Evolutionary conservation across 2,329 filamentous ascomycete species (phyloP).

Genomic region (Cladosporium cucumerinum): DNA sequence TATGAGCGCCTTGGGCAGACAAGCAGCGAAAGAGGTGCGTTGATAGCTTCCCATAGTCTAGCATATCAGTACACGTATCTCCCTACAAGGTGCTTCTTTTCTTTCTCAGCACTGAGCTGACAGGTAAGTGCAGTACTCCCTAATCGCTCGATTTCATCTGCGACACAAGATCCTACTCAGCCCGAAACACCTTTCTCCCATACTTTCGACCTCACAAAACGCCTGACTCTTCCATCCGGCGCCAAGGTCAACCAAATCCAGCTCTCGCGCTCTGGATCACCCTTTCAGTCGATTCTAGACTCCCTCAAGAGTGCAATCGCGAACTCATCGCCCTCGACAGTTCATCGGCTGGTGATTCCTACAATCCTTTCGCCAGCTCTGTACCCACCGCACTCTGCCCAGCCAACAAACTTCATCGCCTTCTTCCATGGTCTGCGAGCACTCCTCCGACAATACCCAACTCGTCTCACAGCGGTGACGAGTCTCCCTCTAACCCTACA

Average conservation of each 20-base stretch:
- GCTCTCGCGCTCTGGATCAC: conserved; percentile 65
- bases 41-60: conserved; percentile 1
- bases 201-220: conserved; percentile 52
- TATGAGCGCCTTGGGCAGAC: conserved; percentile 81
- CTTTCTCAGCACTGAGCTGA: conserved; percentile 16
- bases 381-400: conserved; percentile 66
- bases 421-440: conserved; percentile 78
- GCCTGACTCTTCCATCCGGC: conserved; percentile 41
- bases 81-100: background rate
- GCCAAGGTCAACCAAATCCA: conserved; percentile 45
- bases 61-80: background rate
- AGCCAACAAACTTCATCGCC: conserved; percentile 70
- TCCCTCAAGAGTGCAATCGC: conserved; percentile 56
- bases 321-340: conserved; percentile 55
- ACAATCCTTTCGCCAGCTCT: conserved; percentile 80
- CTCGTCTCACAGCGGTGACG: conserved; percentile 66
- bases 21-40: conserved; percentile 60
- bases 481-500: conserved; percentile 79
- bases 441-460: conserved; percentile 65
- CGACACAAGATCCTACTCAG: conserved; percentile 11
- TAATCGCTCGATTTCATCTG: conserved; percentile 22
- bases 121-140: conserved; percentile 31
- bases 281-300: conserved; percentile 62
- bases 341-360: conserved; percentile 84
- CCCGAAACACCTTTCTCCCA: conserved; percentile 45